Evolutionary conservation across 768 basidiomycete genomes (phyloP).

Genomic region (Cantharellus cinnabarinus): DNA sequence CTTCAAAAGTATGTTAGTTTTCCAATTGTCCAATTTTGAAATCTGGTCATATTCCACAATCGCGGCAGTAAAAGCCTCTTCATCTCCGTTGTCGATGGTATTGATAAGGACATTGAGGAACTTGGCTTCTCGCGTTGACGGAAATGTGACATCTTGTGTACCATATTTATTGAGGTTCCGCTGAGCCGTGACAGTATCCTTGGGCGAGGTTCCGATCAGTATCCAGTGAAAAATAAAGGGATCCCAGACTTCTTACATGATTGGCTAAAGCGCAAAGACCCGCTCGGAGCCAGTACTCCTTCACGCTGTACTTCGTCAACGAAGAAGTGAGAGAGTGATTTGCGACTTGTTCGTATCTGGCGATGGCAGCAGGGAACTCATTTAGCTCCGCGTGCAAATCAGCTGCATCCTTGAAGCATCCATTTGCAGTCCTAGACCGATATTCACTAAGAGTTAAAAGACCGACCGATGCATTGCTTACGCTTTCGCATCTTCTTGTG

Average conservation of each 20-base stretch:
- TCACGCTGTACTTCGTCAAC: conserved; percentile 94
- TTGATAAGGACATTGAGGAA: conserved; percentile 62
- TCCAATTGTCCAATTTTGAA: conserved; percentile 88
- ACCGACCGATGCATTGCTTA: conserved; percentile 22
- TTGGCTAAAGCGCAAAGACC: conserved; percentile 76
- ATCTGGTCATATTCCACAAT: conserved; percentile 77
- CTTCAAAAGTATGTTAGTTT: conserved; percentile 74
- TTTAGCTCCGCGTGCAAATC: conserved; percentile 83
- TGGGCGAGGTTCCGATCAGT: neutral
- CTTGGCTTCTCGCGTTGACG: conserved; percentile 78
- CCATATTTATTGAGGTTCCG: conserved; percentile 62
- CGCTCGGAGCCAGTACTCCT: conserved; percentile 88
- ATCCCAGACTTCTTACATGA: conserved; percentile 31
- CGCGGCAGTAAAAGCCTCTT: conserved; percentile 57
- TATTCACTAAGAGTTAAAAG: neutral
- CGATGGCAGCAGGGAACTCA: conserved; percentile 67
- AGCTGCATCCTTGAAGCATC: conserved; percentile 89
- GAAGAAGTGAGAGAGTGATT: conserved; percentile 57
- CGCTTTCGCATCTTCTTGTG: conserved; percentile 94
- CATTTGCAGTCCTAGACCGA: conserved; percentile 64
- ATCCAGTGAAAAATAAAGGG: neutral
- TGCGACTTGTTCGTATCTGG: conserved; percentile 79
- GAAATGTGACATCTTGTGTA: conserved; percentile 68
- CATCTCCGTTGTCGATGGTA: conserved; percentile 50
- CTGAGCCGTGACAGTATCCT: conserved; percentile 73